Percentiles rank a stretch among this genome's conserved stretches.
Conservation (phyloP, 2,329 filamentous ascomycete genomes). For the Cladosporium halotolerans region DNA sequence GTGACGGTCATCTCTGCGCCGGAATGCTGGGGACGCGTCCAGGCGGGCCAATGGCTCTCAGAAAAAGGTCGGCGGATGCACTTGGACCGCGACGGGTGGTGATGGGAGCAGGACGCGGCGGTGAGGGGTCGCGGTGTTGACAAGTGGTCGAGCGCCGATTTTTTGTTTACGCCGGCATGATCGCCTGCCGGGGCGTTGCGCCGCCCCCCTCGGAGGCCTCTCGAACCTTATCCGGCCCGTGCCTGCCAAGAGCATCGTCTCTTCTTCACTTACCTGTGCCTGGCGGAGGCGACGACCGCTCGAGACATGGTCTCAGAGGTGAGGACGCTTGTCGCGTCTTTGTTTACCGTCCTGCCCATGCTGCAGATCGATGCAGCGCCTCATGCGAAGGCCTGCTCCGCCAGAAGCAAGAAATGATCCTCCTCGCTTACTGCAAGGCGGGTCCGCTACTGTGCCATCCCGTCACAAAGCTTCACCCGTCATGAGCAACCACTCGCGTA, state of each 20-base stretch:
- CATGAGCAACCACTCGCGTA: not conserved
- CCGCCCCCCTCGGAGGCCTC: not conserved
- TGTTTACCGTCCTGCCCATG: too few relatives aligned
- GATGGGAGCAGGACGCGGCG: not conserved
- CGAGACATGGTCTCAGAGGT: too few relatives aligned
- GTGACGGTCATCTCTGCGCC: constrained; percentile 26
- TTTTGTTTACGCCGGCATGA: constrained; percentile 10
- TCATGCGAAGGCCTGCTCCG: too few relatives aligned
- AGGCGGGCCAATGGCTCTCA: constrained; percentile 11
- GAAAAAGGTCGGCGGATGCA: not conserved
- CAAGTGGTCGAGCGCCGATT: constrained; percentile 8
- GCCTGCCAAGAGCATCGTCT: constrained; percentile 8
- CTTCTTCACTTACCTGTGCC: constrained; percentile 3
- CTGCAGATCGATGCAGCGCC: too few relatives aligned
- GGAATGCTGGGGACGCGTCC: not conserved
- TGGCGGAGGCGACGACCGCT: too few relatives aligned
- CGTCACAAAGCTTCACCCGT: not conserved
- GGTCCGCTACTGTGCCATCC: not conserved
- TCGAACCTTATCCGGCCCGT: constrained; percentile 3
- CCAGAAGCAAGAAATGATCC: too few relatives aligned
- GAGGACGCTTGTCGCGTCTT: too few relatives aligned
- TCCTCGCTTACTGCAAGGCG: too few relatives aligned
- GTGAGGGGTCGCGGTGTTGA: constrained; percentile 7
- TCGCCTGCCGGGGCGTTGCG: constrained; percentile 1
- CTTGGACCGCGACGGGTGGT: not conserved